Evolutionary conservation across 1,139 yeast genomes (phyloP), one percentile per base, ranked within the genome.

Genomic region (Diutina ranongensis): DNA sequence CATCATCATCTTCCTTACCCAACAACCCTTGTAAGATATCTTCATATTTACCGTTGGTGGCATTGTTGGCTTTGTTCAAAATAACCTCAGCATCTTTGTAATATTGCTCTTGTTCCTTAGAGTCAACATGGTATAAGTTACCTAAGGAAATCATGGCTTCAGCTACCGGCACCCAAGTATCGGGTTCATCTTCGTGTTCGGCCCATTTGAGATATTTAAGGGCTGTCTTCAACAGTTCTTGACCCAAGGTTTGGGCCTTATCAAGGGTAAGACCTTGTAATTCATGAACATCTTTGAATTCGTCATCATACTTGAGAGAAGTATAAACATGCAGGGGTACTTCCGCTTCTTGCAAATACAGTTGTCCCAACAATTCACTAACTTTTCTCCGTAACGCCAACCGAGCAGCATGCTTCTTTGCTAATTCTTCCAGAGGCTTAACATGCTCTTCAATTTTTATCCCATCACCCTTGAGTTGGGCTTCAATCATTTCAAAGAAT

Each of bases 121-220:
- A 72, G 35, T 82, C 88, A 40, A 76, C 64, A 10, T 79, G 83
- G 52, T 74, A 68, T 48, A 87, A 59, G 56, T 88, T 88, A 9
- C 89, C 97, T 53, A 85, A 65, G 13, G 83, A 76, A 34, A 89
- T 84, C 57, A 78, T 71, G 1, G 94, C 89, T 60, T 92, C 97
- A 2, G 96, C 96, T 41, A 83, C 67, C 52, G 76, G 75, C 5
- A 80, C 95, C 83, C 92, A 83, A 8, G 83, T 70, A 49, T 81
- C 83, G 0, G 95, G 95, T 35, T 82, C 86, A 46, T 81, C 86
- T 28, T 77, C 78, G 46, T 79, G 77, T 58, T 80, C 77, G 1
- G 88, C 82, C 49, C 67, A 63, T 48, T 69, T 63, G 47, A 86
- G 66, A 54, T 75, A 73, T 36, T 68, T 64, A 35, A 85, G 63